Evolutionary conservation across 495 filamentous ascomycete species (phyloP), one percentile per base, ranked within the genome.

Genomic region (Antarctomyces pellizariae): DNA sequence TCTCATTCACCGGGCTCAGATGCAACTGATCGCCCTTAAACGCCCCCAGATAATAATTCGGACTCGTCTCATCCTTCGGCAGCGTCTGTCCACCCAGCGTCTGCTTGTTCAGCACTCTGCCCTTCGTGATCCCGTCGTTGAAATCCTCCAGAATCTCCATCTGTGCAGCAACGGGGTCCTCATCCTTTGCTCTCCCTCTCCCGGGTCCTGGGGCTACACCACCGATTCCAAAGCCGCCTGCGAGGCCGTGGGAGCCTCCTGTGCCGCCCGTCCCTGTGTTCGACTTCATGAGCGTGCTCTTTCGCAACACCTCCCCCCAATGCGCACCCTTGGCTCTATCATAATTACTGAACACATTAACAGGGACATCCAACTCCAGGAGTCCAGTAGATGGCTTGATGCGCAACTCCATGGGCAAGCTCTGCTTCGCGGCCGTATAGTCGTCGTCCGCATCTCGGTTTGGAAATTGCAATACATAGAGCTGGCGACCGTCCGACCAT

Each of bases 401-500:
- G 16, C 74, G 65, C 18, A 79, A 41, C 6, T 55, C 53, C 2
- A 57, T 35, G 0, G 75, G 75, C 29, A 64, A 58, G 7, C 62
- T 54, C 4, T 52, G 44, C 23, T 53, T 44, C 1, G 43, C 38
- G 11, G 53, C 56, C 18, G 63, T 59, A 48, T 75, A 77, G 7
- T 64, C 56, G 29, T 59, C 47, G 7, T 53, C 46, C 1, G 46
- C 34, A 6, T 34, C 32, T 24, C 63, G 57, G 28, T 64, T 62
- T 4, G 71, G 64, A 46, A 74, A 82, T 49, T 82, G 76, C 19
- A 83, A 58, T 32, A 84, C 56, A 40, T 67, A 67, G 26, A 62
- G 45, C 32, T 57, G 38, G 6, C 37, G 39, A 17, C 38, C 36
- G 18, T 35, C 28, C 3, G 36, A 34, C 13, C 45, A 28, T 14